Percentiles rank a stretch among this genome's conserved stretches.
Evolutionary conservation across 345 rosid species (phyloP).

Genomic region (Combretum micranthum): DNA sequence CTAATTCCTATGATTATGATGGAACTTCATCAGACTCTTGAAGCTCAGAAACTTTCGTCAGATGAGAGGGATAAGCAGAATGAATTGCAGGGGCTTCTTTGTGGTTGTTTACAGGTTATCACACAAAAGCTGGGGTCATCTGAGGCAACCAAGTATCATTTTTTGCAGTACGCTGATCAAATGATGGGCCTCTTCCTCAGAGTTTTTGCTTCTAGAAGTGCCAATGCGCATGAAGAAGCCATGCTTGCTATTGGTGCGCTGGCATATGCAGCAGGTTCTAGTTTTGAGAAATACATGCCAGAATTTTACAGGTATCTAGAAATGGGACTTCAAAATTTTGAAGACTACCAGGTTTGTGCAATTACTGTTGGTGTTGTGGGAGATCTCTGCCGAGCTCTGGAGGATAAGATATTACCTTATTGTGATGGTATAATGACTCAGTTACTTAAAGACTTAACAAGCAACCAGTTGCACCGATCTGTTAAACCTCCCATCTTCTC

Average conservation of each 20-base stretch:
- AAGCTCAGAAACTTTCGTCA: slow-evolving; percentile 28
- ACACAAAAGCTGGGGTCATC: slow-evolving; percentile 37
- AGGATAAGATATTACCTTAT: slow-evolving; percentile 36
- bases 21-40: slow-evolving; percentile 42
- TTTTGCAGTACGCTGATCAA: slow-evolving; percentile 41
- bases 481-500: slow-evolving; percentile 47
- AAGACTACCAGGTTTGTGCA: slow-evolving; percentile 46
- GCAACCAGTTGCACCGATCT: slow-evolving; percentile 43
- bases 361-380: slow-evolving; percentile 46
- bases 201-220: slow-evolving; percentile 37
- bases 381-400: slow-evolving; percentile 41
- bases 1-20: slow-evolving; percentile 27
- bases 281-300: slow-evolving; percentile 39
- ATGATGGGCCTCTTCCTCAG: slow-evolving; percentile 40
- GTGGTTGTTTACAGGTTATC: slow-evolving; percentile 43
- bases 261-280: slow-evolving; percentile 36
- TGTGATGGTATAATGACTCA: slow-evolving; percentile 48
- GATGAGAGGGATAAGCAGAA: slow-evolving; percentile 39
- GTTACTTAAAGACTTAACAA: slow-evolving; percentile 40
- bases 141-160: slow-evolving; percentile 28
- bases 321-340: slow-evolving; percentile 40
- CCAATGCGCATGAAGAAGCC: slow-evolving; percentile 46
- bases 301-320: slow-evolving; percentile 37
- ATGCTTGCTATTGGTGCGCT: slow-evolving; percentile 45
- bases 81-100: slow-evolving; percentile 42